Evolutionary conservation across 352 stramenopile genomes (phyloP).

Genomic region (Globisporangium mamillatum): DNA sequence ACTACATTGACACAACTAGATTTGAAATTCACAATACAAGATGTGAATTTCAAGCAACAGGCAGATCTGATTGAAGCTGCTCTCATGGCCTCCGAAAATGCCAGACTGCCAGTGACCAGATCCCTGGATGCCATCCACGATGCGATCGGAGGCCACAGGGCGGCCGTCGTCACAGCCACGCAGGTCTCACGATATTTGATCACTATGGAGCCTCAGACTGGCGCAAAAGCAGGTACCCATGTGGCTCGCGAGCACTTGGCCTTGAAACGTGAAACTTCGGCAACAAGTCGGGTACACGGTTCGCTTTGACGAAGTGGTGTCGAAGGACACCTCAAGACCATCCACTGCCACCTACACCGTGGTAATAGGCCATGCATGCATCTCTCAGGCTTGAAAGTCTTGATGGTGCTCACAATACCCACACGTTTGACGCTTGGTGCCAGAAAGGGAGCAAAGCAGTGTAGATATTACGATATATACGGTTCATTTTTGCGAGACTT

Average conservation of each 20-base stretch:
- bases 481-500: too few species aligned
- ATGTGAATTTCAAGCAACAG: background rate
- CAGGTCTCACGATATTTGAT: conserved; percentile 95
- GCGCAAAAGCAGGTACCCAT: conserved; percentile 48
- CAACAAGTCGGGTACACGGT: conserved; percentile 99
- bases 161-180: conserved; percentile 98
- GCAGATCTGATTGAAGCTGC: background rate
- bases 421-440: background rate
- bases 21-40: too few species aligned
- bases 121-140: conserved; percentile 97
- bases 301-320: conserved; percentile 97
- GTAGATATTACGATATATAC: too few species aligned
- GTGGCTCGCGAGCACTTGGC: conserved; percentile 96
- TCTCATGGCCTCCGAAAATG: too few species aligned
- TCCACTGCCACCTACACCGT: conserved; percentile 64
- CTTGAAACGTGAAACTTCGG: conserved; percentile 90
- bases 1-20: too few species aligned
- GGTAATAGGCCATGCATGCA: background rate
- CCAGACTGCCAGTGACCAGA: conserved; percentile 92
- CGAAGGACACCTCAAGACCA: conserved; percentile 88
- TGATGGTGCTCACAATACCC: too few species aligned
- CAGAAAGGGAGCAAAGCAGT: too few species aligned
- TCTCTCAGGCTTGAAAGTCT: too few species aligned
- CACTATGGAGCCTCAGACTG: conserved; percentile 57
- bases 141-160: conserved; percentile 91